Conservation (phyloP, 345 rosid genomes). For the Punica granatum region DNA sequence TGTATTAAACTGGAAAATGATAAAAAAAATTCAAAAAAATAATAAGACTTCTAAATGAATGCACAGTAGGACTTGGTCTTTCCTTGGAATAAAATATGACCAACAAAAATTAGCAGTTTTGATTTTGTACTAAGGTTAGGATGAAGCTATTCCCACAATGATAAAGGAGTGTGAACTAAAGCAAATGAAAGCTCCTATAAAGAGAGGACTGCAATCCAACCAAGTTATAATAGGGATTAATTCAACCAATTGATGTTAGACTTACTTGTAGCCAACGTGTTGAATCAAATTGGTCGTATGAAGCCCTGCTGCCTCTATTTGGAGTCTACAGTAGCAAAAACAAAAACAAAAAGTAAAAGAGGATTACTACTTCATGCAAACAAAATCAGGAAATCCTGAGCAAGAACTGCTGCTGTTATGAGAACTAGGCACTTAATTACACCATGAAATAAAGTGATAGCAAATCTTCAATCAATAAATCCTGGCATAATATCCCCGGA, state of each 20-base stretch:
- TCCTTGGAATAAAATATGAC: not conserved
- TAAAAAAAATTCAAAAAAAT: not conserved
- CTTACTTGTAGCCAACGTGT: constrained; percentile 96
- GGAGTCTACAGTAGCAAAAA: constrained; percentile 46
- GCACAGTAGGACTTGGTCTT: not conserved
- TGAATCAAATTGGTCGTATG: constrained; percentile 72
- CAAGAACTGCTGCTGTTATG: not conserved
- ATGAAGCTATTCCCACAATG: not conserved
- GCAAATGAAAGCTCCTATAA: not conserved
- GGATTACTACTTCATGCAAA: not conserved
- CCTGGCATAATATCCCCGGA: not conserved
- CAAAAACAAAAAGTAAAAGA: not conserved
- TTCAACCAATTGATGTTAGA: constrained; percentile 12
- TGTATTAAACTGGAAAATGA: not conserved
- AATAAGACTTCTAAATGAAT: not conserved
- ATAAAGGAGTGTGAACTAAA: not conserved
- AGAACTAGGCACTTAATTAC: not conserved
- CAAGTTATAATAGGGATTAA: constrained; percentile 5
- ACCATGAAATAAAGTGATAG: not conserved
- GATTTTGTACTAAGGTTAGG: not conserved
- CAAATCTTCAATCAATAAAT: not conserved
- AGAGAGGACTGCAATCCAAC: not conserved
- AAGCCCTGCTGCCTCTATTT: constrained; percentile 64
- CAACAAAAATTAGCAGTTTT: not conserved
- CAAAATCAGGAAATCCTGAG: not conserved